Percentiles rank a stretch among this genome's conserved stretches.
Evolutionary conservation across 805 yeast genomes (phyloP).

Genomic region (Ogataea polymorpha): DNA sequence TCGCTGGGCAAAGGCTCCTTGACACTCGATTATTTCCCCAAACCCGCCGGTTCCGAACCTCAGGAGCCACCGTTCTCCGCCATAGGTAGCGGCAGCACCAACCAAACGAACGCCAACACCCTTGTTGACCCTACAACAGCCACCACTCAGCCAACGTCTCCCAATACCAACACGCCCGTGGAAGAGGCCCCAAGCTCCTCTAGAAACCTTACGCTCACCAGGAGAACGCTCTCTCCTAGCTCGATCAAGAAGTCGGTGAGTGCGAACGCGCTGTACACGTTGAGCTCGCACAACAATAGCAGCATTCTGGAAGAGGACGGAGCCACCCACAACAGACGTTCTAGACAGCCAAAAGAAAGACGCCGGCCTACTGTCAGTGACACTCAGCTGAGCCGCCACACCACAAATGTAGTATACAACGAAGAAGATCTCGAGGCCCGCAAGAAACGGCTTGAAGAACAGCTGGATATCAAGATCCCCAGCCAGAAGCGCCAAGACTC

Average conservation of each 20-base stretch:
- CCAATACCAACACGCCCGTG: slow-evolving; percentile 15
- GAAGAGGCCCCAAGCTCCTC: slow-evolving; percentile 3
- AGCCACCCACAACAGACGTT: slow-evolving; percentile 16
- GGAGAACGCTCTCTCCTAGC: slow-evolving; percentile 17
- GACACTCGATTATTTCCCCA: slow-evolving; percentile 34
- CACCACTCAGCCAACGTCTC: slow-evolving; percentile 10
- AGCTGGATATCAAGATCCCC: slow-evolving; percentile 34
- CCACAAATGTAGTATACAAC: slow-evolving; percentile 8
- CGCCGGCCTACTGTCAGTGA: slow-evolving; percentile 12
- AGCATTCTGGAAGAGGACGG: slow-evolving; percentile 15
- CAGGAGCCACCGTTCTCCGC: slow-evolving; percentile 8
- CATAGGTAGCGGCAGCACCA: slow-evolving; percentile 5
- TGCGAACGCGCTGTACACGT: slow-evolving; percentile 1
- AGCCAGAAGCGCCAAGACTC: slow-evolving; percentile 53
- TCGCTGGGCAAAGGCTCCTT: slow-evolving; percentile 50
- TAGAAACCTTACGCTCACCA: slow-evolving; percentile 11
- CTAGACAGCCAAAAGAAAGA: slow-evolving; percentile 10
- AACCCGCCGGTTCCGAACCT: neutral
- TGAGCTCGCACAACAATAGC: slow-evolving; percentile 8
- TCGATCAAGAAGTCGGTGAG: slow-evolving; percentile 10
- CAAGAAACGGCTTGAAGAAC: slow-evolving; percentile 16
- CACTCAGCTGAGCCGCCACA: slow-evolving; percentile 11
- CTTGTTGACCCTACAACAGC: slow-evolving; percentile 11
- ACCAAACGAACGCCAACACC: slow-evolving; percentile 7
- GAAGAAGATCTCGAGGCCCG: slow-evolving; percentile 6